Percentiles rank a stretch among this genome's conserved stretches.
Conservation (phyloP, 2,329 filamentous ascomycete species). For the Stemphylium lycopersici region DNA sequence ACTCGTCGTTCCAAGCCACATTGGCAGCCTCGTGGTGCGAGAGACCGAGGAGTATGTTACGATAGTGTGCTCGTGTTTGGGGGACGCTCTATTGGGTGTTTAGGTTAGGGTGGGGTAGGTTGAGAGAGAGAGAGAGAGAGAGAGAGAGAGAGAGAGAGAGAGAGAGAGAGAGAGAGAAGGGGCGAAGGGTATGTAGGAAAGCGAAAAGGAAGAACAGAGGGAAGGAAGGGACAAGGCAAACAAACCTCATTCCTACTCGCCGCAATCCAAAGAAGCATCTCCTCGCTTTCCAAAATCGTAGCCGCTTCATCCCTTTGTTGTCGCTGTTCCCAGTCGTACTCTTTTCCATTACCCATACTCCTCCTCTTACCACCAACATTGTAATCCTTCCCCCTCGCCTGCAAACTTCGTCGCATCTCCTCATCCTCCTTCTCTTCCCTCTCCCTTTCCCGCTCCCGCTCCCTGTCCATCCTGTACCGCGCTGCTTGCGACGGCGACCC, state of each 20-base stretch:
- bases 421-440: not conserved
- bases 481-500: no score
- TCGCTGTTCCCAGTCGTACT: constrained; percentile 34
- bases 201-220: no score
- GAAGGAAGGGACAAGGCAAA: not conserved
- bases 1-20: constrained; percentile 26
- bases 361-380: not conserved
- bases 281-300: constrained; percentile 41
- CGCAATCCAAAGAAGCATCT: constrained; percentile 47
- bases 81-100: constrained; percentile 28
- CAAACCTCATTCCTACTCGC: constrained; percentile 43
- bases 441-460: no score
- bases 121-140: no score
- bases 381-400: constrained; percentile 28
- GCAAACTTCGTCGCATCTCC: constrained; percentile 33
- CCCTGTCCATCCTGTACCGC: no score
- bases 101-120: no score
- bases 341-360: not conserved
- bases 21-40: not conserved
- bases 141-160: no score
- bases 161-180: no score
- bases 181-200: no score
- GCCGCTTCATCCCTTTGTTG: constrained; percentile 41
- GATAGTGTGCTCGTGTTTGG: constrained; percentile 40
- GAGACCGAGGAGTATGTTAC: constrained; percentile 31